Evolutionary conservation across 345 rosid genomes (phyloP).

Genomic region (Balakata baccata): DNA sequence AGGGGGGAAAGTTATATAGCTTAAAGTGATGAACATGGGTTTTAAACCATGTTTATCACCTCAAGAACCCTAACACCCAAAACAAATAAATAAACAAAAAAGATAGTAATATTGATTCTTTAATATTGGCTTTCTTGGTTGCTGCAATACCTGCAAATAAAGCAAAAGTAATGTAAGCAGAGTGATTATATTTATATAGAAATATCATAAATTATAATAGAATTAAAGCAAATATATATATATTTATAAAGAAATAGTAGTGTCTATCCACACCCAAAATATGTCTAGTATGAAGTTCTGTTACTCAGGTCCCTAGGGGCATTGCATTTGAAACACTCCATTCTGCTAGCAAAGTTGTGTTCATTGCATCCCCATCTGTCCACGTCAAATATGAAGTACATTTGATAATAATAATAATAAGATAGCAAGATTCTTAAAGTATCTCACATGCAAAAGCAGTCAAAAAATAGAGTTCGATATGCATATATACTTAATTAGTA

Average conservation of each 20-base stretch:
- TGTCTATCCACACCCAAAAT: background rate
- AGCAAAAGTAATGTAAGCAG: background rate
- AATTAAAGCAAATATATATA: background rate
- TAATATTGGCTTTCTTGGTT: slow-evolving; percentile 8
- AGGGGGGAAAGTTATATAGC: slow-evolving; percentile 7
- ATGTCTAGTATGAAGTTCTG: slow-evolving; percentile 29
- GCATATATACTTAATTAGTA: no score
- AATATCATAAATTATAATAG: background rate
- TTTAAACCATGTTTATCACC: slow-evolving; percentile 24
- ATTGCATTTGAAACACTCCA: slow-evolving; percentile 87
- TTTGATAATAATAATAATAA: no score
- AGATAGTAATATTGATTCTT: slow-evolving; percentile 9
- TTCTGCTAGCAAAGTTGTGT: slow-evolving; percentile 93
- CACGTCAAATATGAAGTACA: background rate
- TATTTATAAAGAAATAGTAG: background rate
- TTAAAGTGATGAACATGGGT: slow-evolving; percentile 1
- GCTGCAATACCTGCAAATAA: slow-evolving; percentile 20
- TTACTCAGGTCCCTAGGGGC: slow-evolving; percentile 62
- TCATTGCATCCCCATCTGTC: slow-evolving; percentile 81
- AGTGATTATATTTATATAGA: background rate
- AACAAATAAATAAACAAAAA: slow-evolving; percentile 12
- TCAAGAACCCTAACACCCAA: slow-evolving; percentile 23
- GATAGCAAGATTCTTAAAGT: background rate
- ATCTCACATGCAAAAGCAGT: background rate
- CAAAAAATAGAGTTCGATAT: slow-evolving; percentile 6